Evolutionary conservation across 257 asterid species (phyloP).

Genomic region (Cynanchum wilfordii): DNA sequence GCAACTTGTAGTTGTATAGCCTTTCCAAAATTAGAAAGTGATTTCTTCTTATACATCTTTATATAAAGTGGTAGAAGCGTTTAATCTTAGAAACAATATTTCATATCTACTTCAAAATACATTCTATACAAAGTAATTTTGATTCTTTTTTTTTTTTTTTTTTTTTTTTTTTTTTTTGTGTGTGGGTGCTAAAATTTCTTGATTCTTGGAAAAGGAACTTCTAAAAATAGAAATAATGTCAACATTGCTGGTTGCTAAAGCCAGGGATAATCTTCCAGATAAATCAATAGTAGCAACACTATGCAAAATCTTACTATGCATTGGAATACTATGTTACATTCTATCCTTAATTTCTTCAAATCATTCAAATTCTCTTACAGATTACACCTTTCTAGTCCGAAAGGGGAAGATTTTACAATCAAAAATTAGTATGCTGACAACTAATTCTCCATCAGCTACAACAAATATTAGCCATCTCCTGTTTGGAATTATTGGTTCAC

Average conservation of each 20-base stretch:
- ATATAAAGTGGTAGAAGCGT: no score
- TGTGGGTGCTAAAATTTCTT: not conserved
- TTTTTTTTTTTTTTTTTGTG: no score
- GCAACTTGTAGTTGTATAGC: no score
- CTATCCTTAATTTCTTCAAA: not conserved
- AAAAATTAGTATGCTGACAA: not conserved
- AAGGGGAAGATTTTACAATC: not conserved
- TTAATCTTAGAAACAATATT: no score
- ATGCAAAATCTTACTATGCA: not conserved
- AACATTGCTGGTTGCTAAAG: not conserved
- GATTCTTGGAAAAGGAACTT: not conserved
- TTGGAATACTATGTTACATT: not conserved
- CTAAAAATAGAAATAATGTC: not conserved
- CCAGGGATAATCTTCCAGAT: not conserved
- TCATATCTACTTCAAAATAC: no score
- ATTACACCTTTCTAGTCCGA: not conserved
- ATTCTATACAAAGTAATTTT: no score
- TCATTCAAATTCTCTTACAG: not conserved
- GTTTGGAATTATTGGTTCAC: conserved; percentile 58
- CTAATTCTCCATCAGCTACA: not conserved
- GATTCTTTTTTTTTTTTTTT: no score
- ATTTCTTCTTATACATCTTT: no score
- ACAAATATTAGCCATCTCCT: conserved; percentile 43
- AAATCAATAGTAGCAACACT: not conserved
- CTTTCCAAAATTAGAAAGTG: no score